Percentiles rank a stretch among this genome's conserved stretches.
phyloP scores from a whole-genome alignment of 225 moss, liverwort and hornwort genomes.

The Lunularia cruciata region DNA sequence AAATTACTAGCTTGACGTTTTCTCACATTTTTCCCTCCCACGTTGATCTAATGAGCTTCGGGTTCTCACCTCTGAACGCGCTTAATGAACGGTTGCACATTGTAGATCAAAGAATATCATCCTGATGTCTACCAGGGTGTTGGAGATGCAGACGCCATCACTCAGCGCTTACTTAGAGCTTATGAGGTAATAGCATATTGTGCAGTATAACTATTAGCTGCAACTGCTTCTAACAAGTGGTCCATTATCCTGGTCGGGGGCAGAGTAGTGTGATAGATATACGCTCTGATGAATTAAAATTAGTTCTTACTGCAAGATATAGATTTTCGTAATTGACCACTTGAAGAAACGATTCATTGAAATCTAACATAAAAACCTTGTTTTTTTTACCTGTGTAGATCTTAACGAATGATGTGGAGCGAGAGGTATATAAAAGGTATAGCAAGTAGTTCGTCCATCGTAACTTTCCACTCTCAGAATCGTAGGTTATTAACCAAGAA shows the following conservation, averaged over 20 bases:
- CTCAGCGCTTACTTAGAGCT: constrained; percentile 78
- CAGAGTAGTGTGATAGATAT: too few species aligned
- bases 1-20: too few species aligned
- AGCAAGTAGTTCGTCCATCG: too few species aligned
- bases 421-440: constrained; percentile 52
- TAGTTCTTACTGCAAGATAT: too few species aligned
- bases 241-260: background rate
- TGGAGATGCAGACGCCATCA: constrained; percentile 84
- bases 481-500: background rate
- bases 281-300: too few species aligned
- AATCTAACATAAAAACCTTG: background rate
- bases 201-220: background rate
- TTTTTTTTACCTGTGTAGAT: constrained; percentile 22
- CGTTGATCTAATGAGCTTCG: too few species aligned
- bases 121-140: constrained; percentile 94
- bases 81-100: background rate
- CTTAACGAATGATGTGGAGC: constrained; percentile 31
- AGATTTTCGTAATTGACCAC: too few species aligned
- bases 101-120: constrained; percentile 96
- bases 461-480: background rate
- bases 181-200: constrained; percentile 58
- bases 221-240: background rate
- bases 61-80: background rate
- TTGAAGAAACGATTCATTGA: too few species aligned
- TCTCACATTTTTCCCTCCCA: too few species aligned